Conservation (phyloP, 768 basidiomycete species). For the Mycena chlorophos region DNA sequence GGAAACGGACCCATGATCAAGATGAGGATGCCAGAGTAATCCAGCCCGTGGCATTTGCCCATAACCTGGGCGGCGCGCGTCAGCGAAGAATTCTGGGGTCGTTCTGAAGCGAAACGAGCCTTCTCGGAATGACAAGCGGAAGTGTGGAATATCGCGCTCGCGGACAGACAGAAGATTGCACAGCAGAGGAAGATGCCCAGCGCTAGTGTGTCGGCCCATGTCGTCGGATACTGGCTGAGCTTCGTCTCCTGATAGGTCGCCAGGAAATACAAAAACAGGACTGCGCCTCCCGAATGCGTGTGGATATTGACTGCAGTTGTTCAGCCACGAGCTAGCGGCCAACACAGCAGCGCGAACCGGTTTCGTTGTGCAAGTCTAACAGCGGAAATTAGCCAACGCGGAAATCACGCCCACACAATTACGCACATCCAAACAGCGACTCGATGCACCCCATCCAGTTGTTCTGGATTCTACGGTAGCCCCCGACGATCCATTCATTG, state of each 20-base stretch:
- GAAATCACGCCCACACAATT: conserved; percentile 17
- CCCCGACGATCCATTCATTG: conserved; percentile 70
- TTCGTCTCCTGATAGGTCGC: conserved; percentile 53
- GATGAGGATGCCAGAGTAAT: conserved; percentile 77
- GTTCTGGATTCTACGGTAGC: conserved; percentile 68
- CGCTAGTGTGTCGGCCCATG: conserved; percentile 60
- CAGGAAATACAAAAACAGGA: conserved; percentile 59
- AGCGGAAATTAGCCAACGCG: conserved; percentile 20
- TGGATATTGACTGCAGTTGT: conserved; percentile 74
- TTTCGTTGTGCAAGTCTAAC: conserved; percentile 78
- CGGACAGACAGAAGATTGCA: conserved; percentile 71
- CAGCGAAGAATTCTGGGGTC: conserved; percentile 5
- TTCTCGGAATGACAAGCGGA: conserved; percentile 69
- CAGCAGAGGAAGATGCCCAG: conserved; percentile 67
- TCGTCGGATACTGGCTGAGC: conserved; percentile 52
- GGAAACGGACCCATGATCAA: conserved; percentile 15
- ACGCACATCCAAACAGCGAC: conserved; percentile 70
- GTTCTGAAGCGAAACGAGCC: conserved; percentile 37
- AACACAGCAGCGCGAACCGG: conserved; percentile 43
- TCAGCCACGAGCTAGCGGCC: conserved; percentile 12
- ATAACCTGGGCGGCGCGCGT: conserved; percentile 53
- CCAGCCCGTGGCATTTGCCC: conserved; percentile 60
- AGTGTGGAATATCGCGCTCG: conserved; percentile 75
- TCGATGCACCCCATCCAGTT: conserved; percentile 61
- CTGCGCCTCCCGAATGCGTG: conserved; percentile 71